Evolutionary conservation across 2,329 filamentous ascomycete genomes (phyloP), one percentile per base, ranked within the genome.

Genomic region (Pyrenochaeta sp.): DNA sequence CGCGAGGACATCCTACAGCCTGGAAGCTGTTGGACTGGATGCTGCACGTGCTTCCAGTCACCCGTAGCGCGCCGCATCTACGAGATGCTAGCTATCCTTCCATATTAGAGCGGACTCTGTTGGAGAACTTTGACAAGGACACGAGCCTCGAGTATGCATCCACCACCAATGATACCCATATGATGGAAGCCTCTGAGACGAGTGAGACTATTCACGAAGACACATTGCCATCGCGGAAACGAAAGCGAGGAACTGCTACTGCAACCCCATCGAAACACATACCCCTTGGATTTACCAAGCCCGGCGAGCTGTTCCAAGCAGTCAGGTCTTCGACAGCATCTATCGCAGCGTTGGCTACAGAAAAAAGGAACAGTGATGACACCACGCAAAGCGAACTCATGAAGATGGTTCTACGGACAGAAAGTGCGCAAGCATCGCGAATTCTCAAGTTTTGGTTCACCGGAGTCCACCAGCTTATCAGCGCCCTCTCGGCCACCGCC

Each of bases 1-100:
- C 80, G 47, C 78, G 80, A 45, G 69, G 75, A 30, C 77, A 79
- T 36, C 58, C 72, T n/a, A 66, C 66, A 40, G 76, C 79, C 27
- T 87, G 84, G 90, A 80, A 78, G 27, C 81, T 92, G 31, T 72
- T 92, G 20, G 79, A 80, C 39, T 82, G 82, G 53, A 79, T 89
- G 42, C 82, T 91, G 48, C 78, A 81, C 44, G 78, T 86, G n/a
- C 85, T 94, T 15, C 88, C 90, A 0, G 78, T 87, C 0, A 87
- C 89, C 40, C 87, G 86, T 10, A 80, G 91, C 20, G 90, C 90
- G 7, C 87, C 87, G 52, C 86, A 90, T 3, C 81, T 96, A 6
- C 87, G 85, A 18, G 87, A 92, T 52, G 82, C 88, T 51, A 83
- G 85, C 40, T 91, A 96, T 47, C 76, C 90, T 30, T 75, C 77